phyloP scores from a whole-genome alignment of 2,329 filamentous ascomycete species.

The Neonectria magnoliae region DNA sequence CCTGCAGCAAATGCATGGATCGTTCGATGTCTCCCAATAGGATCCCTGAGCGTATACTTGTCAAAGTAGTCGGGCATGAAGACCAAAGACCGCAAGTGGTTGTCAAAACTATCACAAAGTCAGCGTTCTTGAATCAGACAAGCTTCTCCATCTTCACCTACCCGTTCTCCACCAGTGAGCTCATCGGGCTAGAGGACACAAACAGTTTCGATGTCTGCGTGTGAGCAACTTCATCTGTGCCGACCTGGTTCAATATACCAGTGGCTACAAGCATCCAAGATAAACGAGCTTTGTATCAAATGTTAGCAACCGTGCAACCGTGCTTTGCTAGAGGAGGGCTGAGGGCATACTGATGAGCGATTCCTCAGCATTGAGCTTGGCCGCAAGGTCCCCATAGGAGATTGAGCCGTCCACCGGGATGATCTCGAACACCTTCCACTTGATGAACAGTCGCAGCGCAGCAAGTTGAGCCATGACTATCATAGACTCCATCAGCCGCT shows the following conservation, averaged over 20 bases:
- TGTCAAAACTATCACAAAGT: constrained; percentile 6
- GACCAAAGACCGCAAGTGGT: constrained; percentile 1
- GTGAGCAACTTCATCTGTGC: not conserved
- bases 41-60: constrained; percentile 15
- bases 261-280: constrained; percentile 4
- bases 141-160: not conserved
- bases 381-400: not conserved
- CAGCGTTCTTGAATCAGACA: not conserved
- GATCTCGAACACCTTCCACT: constrained; percentile 14
- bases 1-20: constrained; percentile 7
- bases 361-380: constrained; percentile 3
- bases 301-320: not conserved
- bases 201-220: not conserved
- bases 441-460: constrained; percentile 10
- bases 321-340: too few relatives aligned
- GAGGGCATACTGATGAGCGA: constrained; percentile 2
- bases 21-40: constrained; percentile 9
- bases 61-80: constrained; percentile 12
- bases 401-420: not conserved
- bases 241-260: constrained; percentile 4
- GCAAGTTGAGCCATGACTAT: constrained; percentile 1
- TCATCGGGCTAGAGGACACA: constrained; percentile 5
- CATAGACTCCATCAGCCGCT: not conserved
- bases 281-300: not conserved
- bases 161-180: constrained; percentile 9